Base-by-base conservation (phyloP, 2,329 filamentous ascomycete genomes). In the Teratosphaeria destructans region DNA sequence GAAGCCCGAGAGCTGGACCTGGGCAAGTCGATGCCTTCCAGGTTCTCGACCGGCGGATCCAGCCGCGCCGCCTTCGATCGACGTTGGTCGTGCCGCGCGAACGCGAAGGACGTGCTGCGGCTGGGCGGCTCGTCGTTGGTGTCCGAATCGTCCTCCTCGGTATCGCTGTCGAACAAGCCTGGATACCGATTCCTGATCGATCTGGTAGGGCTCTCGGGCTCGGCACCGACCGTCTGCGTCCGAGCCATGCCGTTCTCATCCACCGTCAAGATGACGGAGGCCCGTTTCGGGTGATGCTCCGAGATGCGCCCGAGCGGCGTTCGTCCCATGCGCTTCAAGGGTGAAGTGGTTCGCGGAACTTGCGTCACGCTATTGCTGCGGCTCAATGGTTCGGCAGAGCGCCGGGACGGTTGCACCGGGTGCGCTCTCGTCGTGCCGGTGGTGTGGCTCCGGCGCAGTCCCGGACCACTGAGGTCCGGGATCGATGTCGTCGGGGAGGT, bases 201-300 rank as follows among this genome's bases (percentile, higher is more conserved):
- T 19, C 70, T 69, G 3, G 71, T 72, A 1, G 71, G 70, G 55
- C 72, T 73, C 5, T 73, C 70, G 4, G 27, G 32, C 1, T 73
- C 70, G 1, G 66, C 65, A 6, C 54, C 52, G 32, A 72, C 67
- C n/a, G 76, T 78, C 64, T 79, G 76, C 5, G 78, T 78, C 11
- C 78, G 71, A 49, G 78, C 78, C 52, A 73, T 71, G 14, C 78
- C 78, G 56, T 70, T 75, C 62, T 78, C 77, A 62, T 79, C 78
- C 39, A 80, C 73, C 5, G 70, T 73, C 49, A 74, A 61, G 43
- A 80, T 70, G 23, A 80, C 73, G 7, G 77, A 75, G 54, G 75
- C 75, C 56, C 73, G 71, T 27, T 66, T 65, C 10, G 70, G 60
- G 57, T 73, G 72, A 61, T 71, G 70, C 54, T 80, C 78, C 3